Evolutionary conservation across 768 basidiomycete species (phyloP).

Genomic region (Tylopilus intermedius): DNA sequence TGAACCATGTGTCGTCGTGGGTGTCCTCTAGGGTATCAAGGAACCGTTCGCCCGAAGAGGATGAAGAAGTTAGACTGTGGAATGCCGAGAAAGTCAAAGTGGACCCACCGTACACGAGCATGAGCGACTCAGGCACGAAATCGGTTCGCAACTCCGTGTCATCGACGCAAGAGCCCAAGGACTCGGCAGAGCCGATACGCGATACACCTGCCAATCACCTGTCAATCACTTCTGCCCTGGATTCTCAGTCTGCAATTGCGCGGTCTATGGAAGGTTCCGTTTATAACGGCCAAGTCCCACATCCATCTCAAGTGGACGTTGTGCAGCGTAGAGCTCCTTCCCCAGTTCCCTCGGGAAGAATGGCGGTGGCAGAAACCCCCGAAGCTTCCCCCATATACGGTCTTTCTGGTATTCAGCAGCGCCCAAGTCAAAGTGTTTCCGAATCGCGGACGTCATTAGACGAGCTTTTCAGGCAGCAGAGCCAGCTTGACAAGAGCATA

Average conservation of each 20-base stretch:
- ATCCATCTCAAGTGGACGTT: slow-evolving; percentile 1
- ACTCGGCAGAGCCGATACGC: slow-evolving; percentile 2
- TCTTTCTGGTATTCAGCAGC: slow-evolving; percentile 33
- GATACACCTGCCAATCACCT: slow-evolving; percentile 5
- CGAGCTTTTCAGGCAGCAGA: slow-evolving; percentile 55
- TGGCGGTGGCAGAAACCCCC: neutral
- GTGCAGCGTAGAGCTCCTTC: neutral
- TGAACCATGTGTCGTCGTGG: slow-evolving; percentile 37
- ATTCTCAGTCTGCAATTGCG: slow-evolving; percentile 7
- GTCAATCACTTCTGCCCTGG: slow-evolving; percentile 2
- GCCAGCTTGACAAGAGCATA: slow-evolving; percentile 61
- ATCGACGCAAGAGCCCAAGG: slow-evolving; percentile 6
- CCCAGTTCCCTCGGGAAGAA: neutral
- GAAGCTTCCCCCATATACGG: slow-evolving; percentile 43
- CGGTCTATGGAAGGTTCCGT: slow-evolving; percentile 7
- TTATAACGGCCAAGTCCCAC: slow-evolving; percentile 1
- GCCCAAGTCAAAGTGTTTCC: neutral
- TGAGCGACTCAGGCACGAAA: neutral
- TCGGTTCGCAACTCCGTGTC: slow-evolving; percentile 1
- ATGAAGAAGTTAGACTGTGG: slow-evolving; percentile 32
- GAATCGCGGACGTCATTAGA: slow-evolving; percentile 39
- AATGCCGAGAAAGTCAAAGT: slow-evolving; percentile 29
- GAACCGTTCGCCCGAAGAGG: slow-evolving; percentile 18
- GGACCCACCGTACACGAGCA: slow-evolving; percentile 6
- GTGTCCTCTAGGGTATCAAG: slow-evolving; percentile 28